Evolutionary conservation across 2,329 filamentous ascomycete species (phyloP), one percentile per base, ranked within the genome.

Genomic region (Botrytis deweyae): DNA sequence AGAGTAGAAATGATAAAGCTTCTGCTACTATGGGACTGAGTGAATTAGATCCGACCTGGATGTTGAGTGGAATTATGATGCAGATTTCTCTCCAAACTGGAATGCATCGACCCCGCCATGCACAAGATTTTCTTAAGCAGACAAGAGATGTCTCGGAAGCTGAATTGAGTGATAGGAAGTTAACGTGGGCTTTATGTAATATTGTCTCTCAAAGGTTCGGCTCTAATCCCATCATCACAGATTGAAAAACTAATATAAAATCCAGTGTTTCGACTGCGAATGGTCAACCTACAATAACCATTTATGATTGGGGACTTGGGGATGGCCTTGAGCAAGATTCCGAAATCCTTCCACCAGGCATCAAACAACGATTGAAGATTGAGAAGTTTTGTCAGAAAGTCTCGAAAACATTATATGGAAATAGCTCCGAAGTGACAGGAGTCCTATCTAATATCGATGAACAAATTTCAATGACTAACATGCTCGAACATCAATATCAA

Each of bases 151-250:
- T 76, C n/a, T 63, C 75, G 3, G 71, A 74, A 33, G 59, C 75
- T 18, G 77, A 78, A 61, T 62, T 76, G 22, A 72, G 74, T 58
- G 90, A 92, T 80, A 86, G 90, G 63, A 85, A 91, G 52, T 86
- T 88, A 76, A 92, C 90, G 2, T 92, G 90, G 90, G 89, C 88
- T 3, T 86, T 89, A 40, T 91, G 90, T 81, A 92, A 92, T 78
- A 88, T 91, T 76, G 89, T 91, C 68, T 89, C 89, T 29, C 89
- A 92, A 78, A 88, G 88, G 87, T 88, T 61, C 59, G 33, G 1
- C 18, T 68, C 22, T 7, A 46, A 9, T 25, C 14, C 12, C 36
- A 20, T n/a, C 4, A 36, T 22, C 29, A 29, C 7, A 1, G 7
- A 16, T 20, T 46, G 40, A 33, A 25, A 1, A 38, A 61, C 38